Evolutionary conservation across 352 stramenopile species (phyloP), one percentile per base, ranked within the genome.

Genomic region (Halophytophthora batemanensis): DNA sequence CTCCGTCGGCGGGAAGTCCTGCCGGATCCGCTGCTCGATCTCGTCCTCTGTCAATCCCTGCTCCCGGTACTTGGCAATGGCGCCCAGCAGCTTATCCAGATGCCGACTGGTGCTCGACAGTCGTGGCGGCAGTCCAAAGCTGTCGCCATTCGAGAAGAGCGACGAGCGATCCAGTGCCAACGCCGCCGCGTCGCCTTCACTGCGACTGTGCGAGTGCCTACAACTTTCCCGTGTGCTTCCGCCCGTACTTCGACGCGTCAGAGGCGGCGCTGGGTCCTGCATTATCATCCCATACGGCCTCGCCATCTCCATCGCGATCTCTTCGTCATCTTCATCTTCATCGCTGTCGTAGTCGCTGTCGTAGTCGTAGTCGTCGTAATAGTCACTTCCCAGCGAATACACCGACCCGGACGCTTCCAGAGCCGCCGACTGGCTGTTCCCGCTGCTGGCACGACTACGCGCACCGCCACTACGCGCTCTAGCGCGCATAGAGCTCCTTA

Each of bases 261-360:
- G 59, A 6, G 62, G 63, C n/a, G 63, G 66, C 3, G 66, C 59
- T 6, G 49, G 51, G 45, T 64, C 59, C 25, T 61, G 49, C 47
- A 66, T 66, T 47, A 69, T 66, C 51, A 69, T 64, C 13, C 19
- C 56, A 40, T 73, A 77, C 4, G 81, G 81, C 25, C 68, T 61
- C n/a, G 79, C 78, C 50, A 93, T 66, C 35, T 92, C 81, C 35
- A 82, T 77, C 7, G 77, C 77, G 56, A 92, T 90, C 28, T 81
- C 71, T 18, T 89, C 78, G n/a, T 88, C 75, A 19, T 88, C 79
- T 1, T 78, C 57, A 22, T 68, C 54, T 10, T 74, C 65, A 12
- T 79, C 59, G 43, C 67, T 64, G 22, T 67, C 46, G 1, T 69
- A 50, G 13, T 86, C 68, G 13, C 64, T 64, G 22, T 78, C 64